Base-by-base conservation (phyloP, 768 basidiomycete genomes). In the Hortiboletus campestris region DNA sequence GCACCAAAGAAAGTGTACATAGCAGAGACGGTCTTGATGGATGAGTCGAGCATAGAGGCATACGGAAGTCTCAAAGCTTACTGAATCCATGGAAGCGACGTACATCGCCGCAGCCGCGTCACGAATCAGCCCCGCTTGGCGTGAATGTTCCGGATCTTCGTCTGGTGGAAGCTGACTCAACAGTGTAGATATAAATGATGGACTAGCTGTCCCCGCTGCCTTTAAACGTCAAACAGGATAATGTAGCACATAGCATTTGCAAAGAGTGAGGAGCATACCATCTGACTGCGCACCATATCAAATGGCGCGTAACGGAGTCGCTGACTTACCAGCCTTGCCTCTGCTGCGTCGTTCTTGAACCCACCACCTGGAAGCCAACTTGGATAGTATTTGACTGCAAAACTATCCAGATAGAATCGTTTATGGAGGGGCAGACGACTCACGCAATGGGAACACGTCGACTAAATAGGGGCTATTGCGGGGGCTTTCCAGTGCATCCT, bases 311-410 rank as follows among this genome's bases (percentile, higher is more conserved):
- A 6, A n/a, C 51, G 54, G 31, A 59, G 34, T 16, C 41, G 51
- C 10, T 32, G 31, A 10, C 11, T 22, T 31, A 46, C 16, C 12
- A 17, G 11, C 32, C 41, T 55, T 2, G 53, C 54, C 16, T 46
- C 57, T 31, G 9, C 40, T 16, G 53, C 60, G 14, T 49, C 51
- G 8, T 43, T 44, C 17, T 59, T 34, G n/a, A 62, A 59, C 8
- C 43, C 17, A n/a, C 57, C 57, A 11, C 57, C 57, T n/a, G 60
- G 60, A 35, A 61, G 39, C 60, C 53, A 61, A 20, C 60, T 32
- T 14, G 57, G 60, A 16, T 56, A 59, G 38, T 56, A 51, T 44
- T 46, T 61, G 14, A 57, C 59, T 60, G 19, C 3, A n/a, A 20
- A 12, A n/a, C n/a, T 22, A 6, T 12, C 48, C 12, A 19, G n/a